Base-by-base conservation (phyloP, 2,329 filamentous ascomycete species). In the Pseudonectria foliicola region DNA sequence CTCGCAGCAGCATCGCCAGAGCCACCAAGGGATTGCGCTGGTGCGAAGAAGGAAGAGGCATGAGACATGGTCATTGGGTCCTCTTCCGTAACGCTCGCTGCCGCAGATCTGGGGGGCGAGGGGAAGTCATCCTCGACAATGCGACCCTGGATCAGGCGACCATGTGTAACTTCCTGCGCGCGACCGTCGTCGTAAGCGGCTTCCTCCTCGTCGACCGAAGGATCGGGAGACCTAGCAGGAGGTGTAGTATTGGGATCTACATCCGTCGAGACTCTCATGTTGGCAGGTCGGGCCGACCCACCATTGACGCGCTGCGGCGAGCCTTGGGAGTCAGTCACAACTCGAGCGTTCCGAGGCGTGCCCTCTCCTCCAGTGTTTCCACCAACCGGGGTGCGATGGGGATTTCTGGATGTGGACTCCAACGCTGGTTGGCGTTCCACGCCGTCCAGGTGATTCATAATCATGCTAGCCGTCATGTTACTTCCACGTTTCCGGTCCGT, bases 101-200 rank as follows among this genome's bases (percentile, higher is more conserved):
- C 73, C 7, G 79, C 78, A 13, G 82, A 90, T 42, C 77, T 70
- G 30, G 74, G 70, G 12, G 87, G 83, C 2, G 88, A 94, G 3
- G 84, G 83, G 53, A 88, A 90, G 56, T 95, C 84, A 56, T 95
- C 92, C 44, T 94, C 86, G 10, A 98, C 92, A 47, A 98, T 83
- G 56, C 96, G 92, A 11, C 92, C 92, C 50, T 95, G 88, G 7
- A 96, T 78, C 28, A 98, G 71, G 34, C 92, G 82, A 8, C 87
- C 90, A 39, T 89, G 90, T 27, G 89, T 93, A 31, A 98, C 89
- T 56, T 96, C 89, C 27, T 82, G 76, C 13, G 86, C 87, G 38
- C 85, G 82, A 57, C 85, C 76, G 51, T 95, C 87, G 35, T 82
- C 85, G 51, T 85, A 88, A 40, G 80, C 66, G 21, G 39, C 39